Conservation (phyloP, 345 rosid species). For the Populus davidiana region DNA sequence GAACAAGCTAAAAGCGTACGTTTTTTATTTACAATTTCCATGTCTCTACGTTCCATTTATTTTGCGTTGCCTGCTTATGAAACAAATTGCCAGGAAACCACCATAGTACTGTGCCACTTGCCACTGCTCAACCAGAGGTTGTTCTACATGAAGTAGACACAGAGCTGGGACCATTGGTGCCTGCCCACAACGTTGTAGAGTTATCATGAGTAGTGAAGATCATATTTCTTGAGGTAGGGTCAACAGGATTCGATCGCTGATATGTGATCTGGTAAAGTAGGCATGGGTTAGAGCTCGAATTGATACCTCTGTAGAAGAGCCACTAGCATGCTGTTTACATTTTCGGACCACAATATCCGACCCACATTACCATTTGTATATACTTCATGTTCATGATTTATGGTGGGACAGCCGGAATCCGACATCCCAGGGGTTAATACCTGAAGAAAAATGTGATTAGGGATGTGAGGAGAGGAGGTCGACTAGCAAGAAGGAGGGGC, state of each 20-base stretch:
- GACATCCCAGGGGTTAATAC: background rate
- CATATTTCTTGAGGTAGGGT: background rate
- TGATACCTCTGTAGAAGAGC: constrained; percentile 8
- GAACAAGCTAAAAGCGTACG: background rate
- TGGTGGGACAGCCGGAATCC: constrained; percentile 1
- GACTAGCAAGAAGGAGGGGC: background rate
- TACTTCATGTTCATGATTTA: background rate
- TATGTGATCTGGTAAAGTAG: background rate
- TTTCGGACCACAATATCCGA: background rate
- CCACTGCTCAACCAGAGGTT: background rate
- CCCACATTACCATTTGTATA: background rate
- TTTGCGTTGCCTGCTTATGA: background rate
- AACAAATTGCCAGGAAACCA: background rate
- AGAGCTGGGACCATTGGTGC: background rate
- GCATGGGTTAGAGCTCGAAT: background rate
- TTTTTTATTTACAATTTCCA: background rate
- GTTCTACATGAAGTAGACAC: background rate
- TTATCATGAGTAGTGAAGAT: background rate
- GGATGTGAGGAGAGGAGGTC: background rate
- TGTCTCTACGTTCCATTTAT: background rate
- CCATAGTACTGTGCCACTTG: background rate
- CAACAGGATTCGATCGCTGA: background rate
- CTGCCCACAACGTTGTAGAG: background rate
- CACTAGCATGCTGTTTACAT: background rate
- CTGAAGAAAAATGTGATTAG: background rate